Evolutionary conservation across 1,284 basidiomycete genomes (phyloP).

Genomic region (Puccinia polysora): DNA sequence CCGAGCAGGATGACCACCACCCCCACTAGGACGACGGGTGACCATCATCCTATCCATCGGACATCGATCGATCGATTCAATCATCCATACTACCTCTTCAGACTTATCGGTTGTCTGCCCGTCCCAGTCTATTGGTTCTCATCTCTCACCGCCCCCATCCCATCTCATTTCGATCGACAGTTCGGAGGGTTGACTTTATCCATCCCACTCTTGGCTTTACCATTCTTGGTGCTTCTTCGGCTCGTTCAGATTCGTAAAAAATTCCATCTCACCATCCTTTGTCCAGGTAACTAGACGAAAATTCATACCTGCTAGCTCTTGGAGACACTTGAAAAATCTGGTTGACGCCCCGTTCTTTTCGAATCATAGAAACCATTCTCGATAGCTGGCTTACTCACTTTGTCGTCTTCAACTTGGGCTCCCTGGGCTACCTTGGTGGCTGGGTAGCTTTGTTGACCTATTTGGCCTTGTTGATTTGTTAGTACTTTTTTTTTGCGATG

Average conservation of each 20-base stretch:
- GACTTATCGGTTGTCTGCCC: constrained; percentile 1
- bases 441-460: constrained; percentile 11
- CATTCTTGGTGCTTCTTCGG: neutral
- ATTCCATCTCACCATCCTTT: neutral
- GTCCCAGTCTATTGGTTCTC: neutral
- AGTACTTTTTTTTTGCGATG: neutral
- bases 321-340: neutral
- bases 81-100: constrained; percentile 11
- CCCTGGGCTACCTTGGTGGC: constrained; percentile 7
- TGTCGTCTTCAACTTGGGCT: constrained; percentile 9
- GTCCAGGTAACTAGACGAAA: neutral
- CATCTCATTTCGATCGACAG: neutral
- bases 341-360: neutral
- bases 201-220: constrained; percentile 10
- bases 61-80: neutral
- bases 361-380: constrained; percentile 4
- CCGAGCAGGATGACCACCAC: too few relatives aligned
- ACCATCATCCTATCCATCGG: too few relatives aligned
- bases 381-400: constrained; percentile 7
- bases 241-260: neutral
- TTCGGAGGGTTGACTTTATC: neutral
- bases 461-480: constrained; percentile 7
- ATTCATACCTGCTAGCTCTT: neutral
- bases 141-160: neutral
- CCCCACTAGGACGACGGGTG: too few relatives aligned